Conservation (phyloP, 2,329 filamentous ascomycete genomes). For the Claviceps cyperi region DNA sequence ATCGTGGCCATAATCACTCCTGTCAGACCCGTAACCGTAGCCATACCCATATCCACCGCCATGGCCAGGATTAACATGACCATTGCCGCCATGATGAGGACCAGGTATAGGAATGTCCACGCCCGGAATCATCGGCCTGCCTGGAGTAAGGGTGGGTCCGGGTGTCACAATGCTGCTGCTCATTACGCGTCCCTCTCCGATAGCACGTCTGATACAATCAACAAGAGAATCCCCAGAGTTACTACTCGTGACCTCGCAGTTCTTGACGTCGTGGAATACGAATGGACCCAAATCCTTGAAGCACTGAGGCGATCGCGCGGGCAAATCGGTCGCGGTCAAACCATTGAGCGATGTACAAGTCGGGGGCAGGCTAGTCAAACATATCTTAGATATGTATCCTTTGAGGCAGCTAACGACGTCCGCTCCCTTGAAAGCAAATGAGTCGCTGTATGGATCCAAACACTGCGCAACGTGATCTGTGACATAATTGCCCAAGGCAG, state of each 20-base stretch:
- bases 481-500: conserved; percentile 2
- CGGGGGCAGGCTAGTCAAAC: conserved; percentile 5
- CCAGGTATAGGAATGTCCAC: not conserved
- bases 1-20: not conserved
- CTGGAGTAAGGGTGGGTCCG: too few relatives aligned
- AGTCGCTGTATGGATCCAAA: not conserved
- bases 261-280: not conserved
- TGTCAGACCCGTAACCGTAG: too few relatives aligned
- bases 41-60: too few relatives aligned
- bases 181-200: not conserved
- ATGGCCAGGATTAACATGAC: too few relatives aligned
- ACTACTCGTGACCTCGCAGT: not conserved
- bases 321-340: not conserved
- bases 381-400: not conserved
- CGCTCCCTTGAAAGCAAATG: not conserved
- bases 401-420: conserved; percentile 5
- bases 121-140: not conserved
- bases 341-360: conserved; percentile 3
- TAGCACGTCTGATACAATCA: not conserved
- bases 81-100: too few relatives aligned
- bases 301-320: not conserved
- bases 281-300: conserved; percentile 5
- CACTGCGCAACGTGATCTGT: not conserved
- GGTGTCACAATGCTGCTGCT: too few relatives aligned
- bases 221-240: not conserved